Conservation (phyloP, 768 basidiomycete species). For the Boletus rex-veris region DNA sequence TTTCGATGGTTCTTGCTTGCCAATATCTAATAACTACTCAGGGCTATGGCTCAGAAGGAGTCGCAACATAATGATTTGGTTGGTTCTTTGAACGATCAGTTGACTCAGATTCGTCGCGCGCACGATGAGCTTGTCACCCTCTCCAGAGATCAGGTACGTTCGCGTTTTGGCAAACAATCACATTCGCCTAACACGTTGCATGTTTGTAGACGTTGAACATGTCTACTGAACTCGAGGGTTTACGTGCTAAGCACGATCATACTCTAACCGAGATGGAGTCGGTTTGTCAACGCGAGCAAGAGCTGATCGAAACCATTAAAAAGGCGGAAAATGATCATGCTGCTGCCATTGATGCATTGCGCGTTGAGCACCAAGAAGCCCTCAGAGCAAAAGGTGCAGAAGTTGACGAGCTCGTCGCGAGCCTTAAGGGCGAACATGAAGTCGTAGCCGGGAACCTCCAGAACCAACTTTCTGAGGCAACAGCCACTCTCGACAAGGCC, state of each 20-base stretch:
- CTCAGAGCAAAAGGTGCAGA: conserved; percentile 42
- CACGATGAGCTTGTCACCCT: conserved; percentile 79
- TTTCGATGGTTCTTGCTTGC: conserved; percentile 2
- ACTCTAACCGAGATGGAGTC: conserved; percentile 51
- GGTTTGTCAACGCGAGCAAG: conserved; percentile 53
- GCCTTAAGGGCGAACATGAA: conserved; percentile 51
- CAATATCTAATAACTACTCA: conserved; percentile 30
- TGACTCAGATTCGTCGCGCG: conserved; percentile 67
- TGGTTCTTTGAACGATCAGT: conserved; percentile 63
- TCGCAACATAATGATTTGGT: conserved; percentile 81
- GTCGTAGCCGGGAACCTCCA: conserved; percentile 36
- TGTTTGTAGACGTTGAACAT: conserved; percentile 69
- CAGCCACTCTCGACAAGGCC: conserved; percentile 41
- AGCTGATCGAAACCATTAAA: conserved; percentile 49
- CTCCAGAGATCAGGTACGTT: conserved; percentile 76
- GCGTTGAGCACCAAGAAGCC: conserved; percentile 42
- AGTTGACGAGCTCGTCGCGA: conserved; percentile 39
- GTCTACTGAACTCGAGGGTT: conserved; percentile 78
- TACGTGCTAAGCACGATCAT: conserved; percentile 59
- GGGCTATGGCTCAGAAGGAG: conserved; percentile 98
- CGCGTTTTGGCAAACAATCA: not conserved
- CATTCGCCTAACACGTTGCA: not conserved
- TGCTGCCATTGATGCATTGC: conserved; percentile 45
- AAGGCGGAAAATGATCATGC: conserved; percentile 49
- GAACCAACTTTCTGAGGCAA: conserved; percentile 43